These are phyloP conservation scores for Kewa caespitosa DNA, from an alignment of 179 eudicot genomes.

Conservation along the genomic window DNA sequence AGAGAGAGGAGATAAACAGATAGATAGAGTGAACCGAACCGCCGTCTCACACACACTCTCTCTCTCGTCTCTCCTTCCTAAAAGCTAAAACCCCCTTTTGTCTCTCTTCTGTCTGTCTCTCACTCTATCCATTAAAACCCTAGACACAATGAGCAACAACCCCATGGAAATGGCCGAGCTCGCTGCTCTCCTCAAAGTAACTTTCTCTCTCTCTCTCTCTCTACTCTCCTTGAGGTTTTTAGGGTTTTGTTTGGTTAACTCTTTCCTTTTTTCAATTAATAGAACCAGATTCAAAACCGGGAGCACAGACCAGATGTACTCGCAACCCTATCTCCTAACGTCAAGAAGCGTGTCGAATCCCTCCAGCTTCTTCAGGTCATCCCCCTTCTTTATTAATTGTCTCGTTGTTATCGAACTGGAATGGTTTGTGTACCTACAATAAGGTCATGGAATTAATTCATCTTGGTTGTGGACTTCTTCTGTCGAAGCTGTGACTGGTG, in stretches of 20 bases:
- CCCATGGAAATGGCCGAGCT: conserved; percentile 9
- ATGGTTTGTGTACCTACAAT: background rate
- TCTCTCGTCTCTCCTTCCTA: background rate
- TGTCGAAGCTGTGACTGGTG: too few species aligned
- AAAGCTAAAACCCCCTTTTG: background rate
- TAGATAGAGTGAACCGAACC: background rate
- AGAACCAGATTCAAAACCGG: conserved; percentile 1
- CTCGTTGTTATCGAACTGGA: background rate
- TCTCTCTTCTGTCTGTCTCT: too few species aligned
- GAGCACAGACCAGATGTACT: background rate
- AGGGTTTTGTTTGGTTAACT: background rate
- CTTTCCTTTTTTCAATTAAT: background rate
- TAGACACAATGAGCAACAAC: background rate
- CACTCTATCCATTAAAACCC: background rate
- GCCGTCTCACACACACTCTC: background rate
- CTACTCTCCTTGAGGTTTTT: background rate
- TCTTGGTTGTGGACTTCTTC: too few species aligned
- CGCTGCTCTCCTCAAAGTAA: conserved; percentile 7
- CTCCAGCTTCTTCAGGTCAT: conserved; percentile 9
- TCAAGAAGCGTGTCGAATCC: conserved; percentile 17
- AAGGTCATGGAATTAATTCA: background rate
- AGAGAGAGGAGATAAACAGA: background rate
- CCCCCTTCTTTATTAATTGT: background rate
- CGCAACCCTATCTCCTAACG: conserved; percentile 12
- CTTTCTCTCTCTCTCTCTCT: background rate